Evolutionary conservation across 2,329 filamentous ascomycete species (phyloP).

Genomic region (Pseudocercospora vitis): DNA sequence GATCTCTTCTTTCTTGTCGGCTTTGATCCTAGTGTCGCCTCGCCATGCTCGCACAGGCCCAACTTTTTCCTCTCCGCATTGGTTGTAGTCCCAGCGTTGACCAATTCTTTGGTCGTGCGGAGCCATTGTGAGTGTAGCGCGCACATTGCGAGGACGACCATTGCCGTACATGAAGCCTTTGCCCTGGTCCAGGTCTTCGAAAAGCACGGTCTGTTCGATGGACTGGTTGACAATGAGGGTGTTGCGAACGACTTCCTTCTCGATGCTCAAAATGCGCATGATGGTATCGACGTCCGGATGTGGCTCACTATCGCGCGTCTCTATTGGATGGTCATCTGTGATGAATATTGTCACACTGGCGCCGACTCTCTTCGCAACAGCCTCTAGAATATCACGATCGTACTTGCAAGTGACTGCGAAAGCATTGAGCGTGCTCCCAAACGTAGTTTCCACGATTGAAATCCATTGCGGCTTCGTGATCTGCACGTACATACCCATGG

Average conservation of each 20-base stretch:
- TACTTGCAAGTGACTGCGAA: conserved; percentile 79
- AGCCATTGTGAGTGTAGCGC: conserved; percentile 68
- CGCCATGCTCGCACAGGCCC: conserved; percentile 55
- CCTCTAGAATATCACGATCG: conserved; percentile 62
- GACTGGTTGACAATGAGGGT: conserved; percentile 78
- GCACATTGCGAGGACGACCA: conserved; percentile 62
- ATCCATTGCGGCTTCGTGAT: conserved; percentile 81
- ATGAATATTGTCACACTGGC: conserved; percentile 62
- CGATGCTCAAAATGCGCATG: conserved; percentile 74
- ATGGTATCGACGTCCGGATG: conserved; percentile 72
- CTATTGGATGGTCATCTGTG: conserved; percentile 55
- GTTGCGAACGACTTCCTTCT: conserved; percentile 73
- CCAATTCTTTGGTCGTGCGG: conserved; percentile 58
- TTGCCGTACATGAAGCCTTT: conserved; percentile 65
- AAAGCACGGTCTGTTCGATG: conserved; percentile 82
- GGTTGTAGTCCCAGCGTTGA: conserved; percentile 54
- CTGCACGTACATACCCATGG: conserved; percentile 75
- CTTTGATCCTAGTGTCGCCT: conserved; percentile 60
- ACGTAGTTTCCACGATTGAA: conserved; percentile 71
- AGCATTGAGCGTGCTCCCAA: conserved; percentile 68
- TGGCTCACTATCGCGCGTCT: conserved; percentile 71
- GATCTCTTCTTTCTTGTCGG: conserved; percentile 35
- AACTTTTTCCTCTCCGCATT: conserved; percentile 51
- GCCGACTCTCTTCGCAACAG: conserved; percentile 62
- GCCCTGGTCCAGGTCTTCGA: conserved; percentile 67